Base-by-base conservation (phyloP, 306 rosid species). In the Pyrus communis region DNA sequence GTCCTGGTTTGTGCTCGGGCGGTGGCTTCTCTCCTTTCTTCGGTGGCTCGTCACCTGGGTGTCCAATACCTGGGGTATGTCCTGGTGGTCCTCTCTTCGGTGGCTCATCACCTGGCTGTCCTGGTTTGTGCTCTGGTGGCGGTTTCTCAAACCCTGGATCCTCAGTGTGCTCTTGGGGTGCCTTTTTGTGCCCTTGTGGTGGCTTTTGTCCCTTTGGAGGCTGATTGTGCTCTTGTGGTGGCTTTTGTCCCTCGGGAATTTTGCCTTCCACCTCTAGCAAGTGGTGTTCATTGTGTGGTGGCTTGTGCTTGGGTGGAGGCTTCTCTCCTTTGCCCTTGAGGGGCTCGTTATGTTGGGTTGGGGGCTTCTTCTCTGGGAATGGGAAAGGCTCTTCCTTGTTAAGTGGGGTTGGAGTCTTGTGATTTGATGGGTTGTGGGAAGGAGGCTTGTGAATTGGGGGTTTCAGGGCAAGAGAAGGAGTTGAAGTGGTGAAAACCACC, bases 401-500 rank as follows among this genome's bases (percentile, higher is more conserved):
- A 63, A 63, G 68, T 30, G 40, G 40, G 11, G 43, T 63, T 31
- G 67, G 83, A 2, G 82, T 79, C 59, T 78, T 63, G 63, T 82
- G 73, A 25, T 43, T 18, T 11, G 74, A 78, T 15, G 84, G 51
- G 33, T 49, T 35, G 61, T 11, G 25, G 5, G 25, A 2, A 9
- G 61, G 83, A 4, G 74, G 63, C 22, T 64, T 70, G 9, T 49
- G 23, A 18, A 31, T 13, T 1, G 27, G 74, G 11, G 58, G 28
- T 0, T 73, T 1, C 18, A 70, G 70, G 14, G 87, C 85, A 19
- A 78, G 66, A 46, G 83, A 57, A 43, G 40, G 40, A 60, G 43
- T 30, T 7, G 83, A 28, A 75, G 81, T 21, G 63, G 79, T 71
- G 38, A 84, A 49, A 25, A 23, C 68, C 80, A 74, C 81, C 79